phyloP scores from a whole-genome alignment of 441 rosid genomes.

The Adansonia rubrostipa region DNA sequence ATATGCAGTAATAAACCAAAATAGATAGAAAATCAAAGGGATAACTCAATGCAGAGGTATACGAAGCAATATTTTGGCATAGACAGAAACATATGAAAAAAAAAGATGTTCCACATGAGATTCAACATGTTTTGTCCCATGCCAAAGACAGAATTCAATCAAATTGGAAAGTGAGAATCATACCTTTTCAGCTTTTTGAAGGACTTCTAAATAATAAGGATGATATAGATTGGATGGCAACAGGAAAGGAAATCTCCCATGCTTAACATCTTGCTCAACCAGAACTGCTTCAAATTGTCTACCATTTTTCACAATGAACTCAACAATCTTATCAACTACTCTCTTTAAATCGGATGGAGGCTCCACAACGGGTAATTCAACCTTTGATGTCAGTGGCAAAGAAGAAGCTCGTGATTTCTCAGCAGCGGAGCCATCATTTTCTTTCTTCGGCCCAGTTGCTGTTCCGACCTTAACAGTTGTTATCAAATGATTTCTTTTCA shows the following conservation, averaged over 20 bases:
- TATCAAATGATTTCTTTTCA: slow-evolving; percentile 57
- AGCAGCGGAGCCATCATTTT: slow-evolving; percentile 38
- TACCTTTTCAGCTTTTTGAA: slow-evolving; percentile 79
- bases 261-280: slow-evolving; percentile 75
- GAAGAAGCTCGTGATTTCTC: slow-evolving; percentile 47
- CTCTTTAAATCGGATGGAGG: slow-evolving; percentile 89
- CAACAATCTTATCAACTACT: slow-evolving; percentile 86
- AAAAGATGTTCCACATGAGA: background rate
- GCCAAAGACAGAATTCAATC: background rate
- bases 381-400: slow-evolving; percentile 41
- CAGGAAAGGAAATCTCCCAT: slow-evolving; percentile 90
- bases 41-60: too few relatives aligned
- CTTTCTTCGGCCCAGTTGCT: slow-evolving; percentile 45
- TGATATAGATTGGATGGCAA: slow-evolving; percentile 67
- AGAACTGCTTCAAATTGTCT: slow-evolving; percentile 82
- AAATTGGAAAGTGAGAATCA: slow-evolving; percentile 12
- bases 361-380: slow-evolving; percentile 63
- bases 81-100: too few relatives aligned
- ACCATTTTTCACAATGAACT: slow-evolving; percentile 85
- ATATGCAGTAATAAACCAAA: background rate
- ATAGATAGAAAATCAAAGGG: background rate
- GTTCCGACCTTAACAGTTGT: slow-evolving; percentile 49
- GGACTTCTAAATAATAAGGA: slow-evolving; percentile 68
- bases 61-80: background rate
- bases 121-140: background rate